Evolutionary conservation across 176 grass and related monocot species (phyloP).

Genomic region (Olyra latifolia): DNA sequence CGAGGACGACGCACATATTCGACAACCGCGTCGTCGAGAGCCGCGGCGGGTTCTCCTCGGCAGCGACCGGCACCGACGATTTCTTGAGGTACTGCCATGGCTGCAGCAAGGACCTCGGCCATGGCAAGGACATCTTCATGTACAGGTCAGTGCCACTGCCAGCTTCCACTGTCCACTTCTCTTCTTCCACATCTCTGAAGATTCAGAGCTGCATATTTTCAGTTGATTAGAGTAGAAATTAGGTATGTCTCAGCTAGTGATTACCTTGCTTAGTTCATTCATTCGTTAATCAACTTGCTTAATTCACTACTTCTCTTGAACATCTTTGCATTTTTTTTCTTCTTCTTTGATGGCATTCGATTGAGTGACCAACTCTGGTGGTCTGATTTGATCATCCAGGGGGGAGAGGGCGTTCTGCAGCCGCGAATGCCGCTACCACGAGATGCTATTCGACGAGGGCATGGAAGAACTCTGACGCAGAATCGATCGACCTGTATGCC

Average conservation of each 20-base stretch:
- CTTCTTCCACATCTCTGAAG: background rate
- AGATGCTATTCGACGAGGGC: constrained; percentile 51
- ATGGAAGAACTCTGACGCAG: constrained; percentile 19
- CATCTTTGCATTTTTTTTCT: background rate
- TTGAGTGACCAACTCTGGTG: background rate
- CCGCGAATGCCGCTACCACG: constrained; percentile 56
- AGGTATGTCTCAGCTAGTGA: background rate
- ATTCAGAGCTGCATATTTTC: background rate
- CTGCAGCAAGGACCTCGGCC: constrained; percentile 65
- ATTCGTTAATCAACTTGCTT: background rate
- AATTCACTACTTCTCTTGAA: background rate
- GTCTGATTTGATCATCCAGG: constrained; percentile 28
- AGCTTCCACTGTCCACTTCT: background rate
- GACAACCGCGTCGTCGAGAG: constrained; percentile 53
- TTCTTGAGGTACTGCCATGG: constrained; percentile 69
- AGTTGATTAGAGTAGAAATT: background rate
- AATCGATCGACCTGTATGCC: background rate
- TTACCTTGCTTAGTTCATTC: background rate
- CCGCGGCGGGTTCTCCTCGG: background rate
- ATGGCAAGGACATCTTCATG: constrained; percentile 68
- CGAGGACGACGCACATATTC: constrained; percentile 69
- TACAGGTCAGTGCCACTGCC: constrained; percentile 46
- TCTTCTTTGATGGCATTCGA: background rate
- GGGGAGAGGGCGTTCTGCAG: constrained; percentile 75
- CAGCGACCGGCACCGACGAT: background rate